Conservation (phyloP, 495 filamentous ascomycete genomes). For the Penicillium crystallinum region DNA sequence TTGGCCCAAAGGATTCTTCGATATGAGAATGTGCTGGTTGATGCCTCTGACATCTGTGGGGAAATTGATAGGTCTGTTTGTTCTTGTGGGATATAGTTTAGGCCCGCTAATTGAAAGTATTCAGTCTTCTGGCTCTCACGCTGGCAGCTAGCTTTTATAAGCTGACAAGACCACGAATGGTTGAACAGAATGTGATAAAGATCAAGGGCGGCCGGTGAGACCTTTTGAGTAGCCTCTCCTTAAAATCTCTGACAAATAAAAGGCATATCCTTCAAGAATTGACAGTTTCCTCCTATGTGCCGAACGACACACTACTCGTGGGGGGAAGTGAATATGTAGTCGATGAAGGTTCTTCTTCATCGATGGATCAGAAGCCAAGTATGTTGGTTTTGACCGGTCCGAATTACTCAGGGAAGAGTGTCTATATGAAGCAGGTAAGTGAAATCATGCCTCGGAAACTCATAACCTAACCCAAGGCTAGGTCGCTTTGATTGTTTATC, state of each 20-base stretch:
- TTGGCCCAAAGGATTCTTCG: constrained; percentile 67
- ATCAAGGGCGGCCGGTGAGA: constrained; percentile 74
- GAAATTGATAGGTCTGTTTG: constrained; percentile 67
- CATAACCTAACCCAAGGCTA: constrained; percentile 6
- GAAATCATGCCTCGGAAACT: neutral
- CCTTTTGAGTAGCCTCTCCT: neutral
- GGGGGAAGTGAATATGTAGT: constrained; percentile 46
- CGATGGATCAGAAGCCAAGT: constrained; percentile 44
- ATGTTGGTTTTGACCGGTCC: constrained; percentile 87
- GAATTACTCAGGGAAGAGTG: constrained; percentile 94
- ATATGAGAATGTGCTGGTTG: constrained; percentile 60
- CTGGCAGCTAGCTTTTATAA: constrained; percentile 72
- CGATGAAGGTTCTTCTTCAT: neutral
- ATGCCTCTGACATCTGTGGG: constrained; percentile 71
- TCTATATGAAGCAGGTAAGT: constrained; percentile 82
- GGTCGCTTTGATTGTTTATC: constrained; percentile 84
- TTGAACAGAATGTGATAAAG: constrained; percentile 62
- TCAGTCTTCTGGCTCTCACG: constrained; percentile 73
- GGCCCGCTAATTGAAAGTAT: constrained; percentile 1
- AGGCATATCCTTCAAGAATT: constrained; percentile 87
- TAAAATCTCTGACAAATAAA: constrained; percentile 11
- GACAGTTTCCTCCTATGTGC: constrained; percentile 77
- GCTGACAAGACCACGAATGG: constrained; percentile 65
- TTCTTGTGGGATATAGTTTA: neutral
- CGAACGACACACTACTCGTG: constrained; percentile 68